These are phyloP conservation scores for Plasmodium gallinaceum DNA, from an alignment of 169 alveolate species.

Conservation along the genomic window DNA sequence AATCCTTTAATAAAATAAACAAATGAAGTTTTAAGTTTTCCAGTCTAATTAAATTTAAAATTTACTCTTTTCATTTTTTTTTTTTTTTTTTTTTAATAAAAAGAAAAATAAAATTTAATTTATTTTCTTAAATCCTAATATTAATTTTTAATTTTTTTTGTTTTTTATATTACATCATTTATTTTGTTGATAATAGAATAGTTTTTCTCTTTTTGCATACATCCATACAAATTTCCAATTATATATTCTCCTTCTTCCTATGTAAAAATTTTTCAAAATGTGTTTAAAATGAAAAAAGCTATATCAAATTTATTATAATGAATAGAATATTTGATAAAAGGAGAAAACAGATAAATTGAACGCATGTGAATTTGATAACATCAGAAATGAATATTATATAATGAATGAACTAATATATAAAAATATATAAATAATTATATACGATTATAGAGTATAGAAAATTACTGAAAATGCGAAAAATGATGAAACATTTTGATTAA, in stretches of 20 bases:
- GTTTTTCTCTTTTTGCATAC: conserved; percentile 71
- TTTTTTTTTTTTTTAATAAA: not conserved
- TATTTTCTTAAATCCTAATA: not conserved
- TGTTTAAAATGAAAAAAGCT: not conserved
- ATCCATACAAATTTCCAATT: conserved; percentile 55
- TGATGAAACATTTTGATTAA: conserved; percentile 31
- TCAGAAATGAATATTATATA: not conserved
- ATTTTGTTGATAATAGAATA: conserved; percentile 49
- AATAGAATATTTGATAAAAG: not conserved
- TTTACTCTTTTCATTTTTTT: no score
- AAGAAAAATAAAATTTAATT: not conserved
- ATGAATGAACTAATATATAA: not conserved
- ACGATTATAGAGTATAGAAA: not conserved
- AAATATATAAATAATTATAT: not conserved
- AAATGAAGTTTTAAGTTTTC: not conserved
- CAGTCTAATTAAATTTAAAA: no score
- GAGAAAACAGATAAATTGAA: not conserved
- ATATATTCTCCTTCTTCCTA: conserved; percentile 76
- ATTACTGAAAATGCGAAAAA: conserved; percentile 74
- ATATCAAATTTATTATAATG: not conserved
- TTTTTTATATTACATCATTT: conserved; percentile 46
- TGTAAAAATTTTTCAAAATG: not conserved
- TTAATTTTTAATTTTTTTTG: conserved; percentile 3
- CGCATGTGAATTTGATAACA: not conserved
- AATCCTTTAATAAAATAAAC: conserved; percentile 34